Evolutionary conservation across 495 filamentous ascomycete species (phyloP).

Genomic region (Lepidopterella palustris): DNA sequence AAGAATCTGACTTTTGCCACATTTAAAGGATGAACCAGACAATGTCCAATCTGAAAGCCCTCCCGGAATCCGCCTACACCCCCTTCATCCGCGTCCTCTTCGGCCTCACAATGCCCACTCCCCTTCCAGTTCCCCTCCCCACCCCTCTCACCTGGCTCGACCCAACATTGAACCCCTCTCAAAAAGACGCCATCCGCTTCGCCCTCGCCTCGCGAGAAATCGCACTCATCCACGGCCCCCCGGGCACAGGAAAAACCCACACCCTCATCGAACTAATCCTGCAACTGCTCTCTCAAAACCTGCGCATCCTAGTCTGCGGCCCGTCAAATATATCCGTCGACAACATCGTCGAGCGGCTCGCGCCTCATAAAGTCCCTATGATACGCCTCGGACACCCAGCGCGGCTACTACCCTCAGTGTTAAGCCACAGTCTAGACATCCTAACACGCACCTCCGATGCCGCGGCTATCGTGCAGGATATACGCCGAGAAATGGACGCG

Average conservation of each 20-base stretch:
- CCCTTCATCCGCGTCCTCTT: constrained; percentile 78
- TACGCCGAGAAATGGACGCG: constrained; percentile 85
- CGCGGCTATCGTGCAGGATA: constrained; percentile 81
- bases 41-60: constrained; percentile 73
- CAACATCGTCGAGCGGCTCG: constrained; percentile 94
- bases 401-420: constrained; percentile 77
- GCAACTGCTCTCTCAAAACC: constrained; percentile 65
- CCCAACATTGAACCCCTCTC: constrained; percentile 73
- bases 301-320: constrained; percentile 82
- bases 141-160: constrained; percentile 64
- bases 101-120: constrained; percentile 56
- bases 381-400: constrained; percentile 91
- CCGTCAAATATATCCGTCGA: constrained; percentile 96
- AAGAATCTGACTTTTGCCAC: background rate
- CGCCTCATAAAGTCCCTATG: constrained; percentile 75
- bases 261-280: constrained; percentile 92
- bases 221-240: constrained; percentile 90
- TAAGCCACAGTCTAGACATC: constrained; percentile 85
- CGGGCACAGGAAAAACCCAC: constrained; percentile 95
- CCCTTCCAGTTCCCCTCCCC: constrained; percentile 42
- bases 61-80: constrained; percentile 62
- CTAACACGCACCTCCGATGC: constrained; percentile 89
- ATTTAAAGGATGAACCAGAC: constrained; percentile 70
- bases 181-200: constrained; percentile 87
- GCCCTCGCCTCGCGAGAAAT: constrained; percentile 77